Evolutionary conservation across 2,329 filamentous ascomycete genomes (phyloP).

Genomic region (Cryoendolithus antarcticus): DNA sequence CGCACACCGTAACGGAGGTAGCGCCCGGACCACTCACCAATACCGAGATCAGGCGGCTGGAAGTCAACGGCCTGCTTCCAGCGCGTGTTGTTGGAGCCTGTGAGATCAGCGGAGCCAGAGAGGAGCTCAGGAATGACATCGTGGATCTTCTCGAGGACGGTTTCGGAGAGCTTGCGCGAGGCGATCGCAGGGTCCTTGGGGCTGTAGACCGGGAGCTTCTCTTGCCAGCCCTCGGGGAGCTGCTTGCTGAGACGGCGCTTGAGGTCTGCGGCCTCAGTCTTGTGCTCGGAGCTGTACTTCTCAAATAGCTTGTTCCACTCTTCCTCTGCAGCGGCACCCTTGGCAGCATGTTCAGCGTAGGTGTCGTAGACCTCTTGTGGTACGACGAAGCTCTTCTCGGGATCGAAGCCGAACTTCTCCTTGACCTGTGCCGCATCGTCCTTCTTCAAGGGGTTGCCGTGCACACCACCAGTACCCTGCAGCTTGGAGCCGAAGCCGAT

Average conservation of each 20-base stretch:
- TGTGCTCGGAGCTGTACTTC: slow-evolving; percentile 71
- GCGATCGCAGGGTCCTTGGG: slow-evolving; percentile 72
- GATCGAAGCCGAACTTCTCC: slow-evolving; percentile 90
- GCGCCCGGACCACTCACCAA: slow-evolving; percentile 82
- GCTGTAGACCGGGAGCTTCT: slow-evolving; percentile 81
- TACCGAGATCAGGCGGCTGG: slow-evolving; percentile 74
- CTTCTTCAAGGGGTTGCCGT: slow-evolving; percentile 89
- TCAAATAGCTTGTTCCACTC: slow-evolving; percentile 92
- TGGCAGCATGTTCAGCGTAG: slow-evolving; percentile 72
- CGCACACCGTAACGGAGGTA: slow-evolving; percentile 89
- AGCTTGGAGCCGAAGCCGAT: slow-evolving; percentile 93
- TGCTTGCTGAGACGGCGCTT: slow-evolving; percentile 66
- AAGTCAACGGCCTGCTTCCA: slow-evolving; percentile 98
- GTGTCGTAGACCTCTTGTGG: slow-evolving; percentile 88
- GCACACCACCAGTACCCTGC: slow-evolving; percentile 87
- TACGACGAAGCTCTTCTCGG: slow-evolving; percentile 82
- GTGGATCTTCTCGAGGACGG: slow-evolving; percentile 80
- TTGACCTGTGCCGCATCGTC: slow-evolving; percentile 93
- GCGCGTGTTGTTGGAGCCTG: slow-evolving; percentile 94
- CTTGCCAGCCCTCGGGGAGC: slow-evolving; percentile 94
- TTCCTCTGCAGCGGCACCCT: slow-evolving; percentile 78
- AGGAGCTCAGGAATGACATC: slow-evolving; percentile 74
- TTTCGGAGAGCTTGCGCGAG: slow-evolving; percentile 93
- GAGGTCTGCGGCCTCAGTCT: slow-evolving; percentile 69
- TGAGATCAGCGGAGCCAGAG: slow-evolving; percentile 94